These are phyloP conservation scores for Volvox africanus DNA, from an alignment of 139 green algal genomes.

Conservation along the genomic window DNA sequence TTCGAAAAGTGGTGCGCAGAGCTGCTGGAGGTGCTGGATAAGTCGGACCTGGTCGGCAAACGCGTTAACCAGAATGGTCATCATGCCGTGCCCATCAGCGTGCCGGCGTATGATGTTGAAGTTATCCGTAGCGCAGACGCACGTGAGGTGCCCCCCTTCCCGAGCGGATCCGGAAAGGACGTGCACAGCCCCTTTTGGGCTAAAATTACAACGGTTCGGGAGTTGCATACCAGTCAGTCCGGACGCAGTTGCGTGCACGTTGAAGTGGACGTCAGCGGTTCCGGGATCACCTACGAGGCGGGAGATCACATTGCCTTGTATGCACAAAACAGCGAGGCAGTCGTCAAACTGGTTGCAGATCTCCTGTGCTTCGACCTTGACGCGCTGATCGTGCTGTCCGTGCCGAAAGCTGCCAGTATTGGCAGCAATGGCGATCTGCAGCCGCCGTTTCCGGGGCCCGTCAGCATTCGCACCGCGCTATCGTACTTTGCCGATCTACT, in stretches of 20 bases:
- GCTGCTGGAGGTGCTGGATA: conserved; percentile 76
- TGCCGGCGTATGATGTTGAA: conserved; percentile 69
- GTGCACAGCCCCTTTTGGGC: conserved; percentile 72
- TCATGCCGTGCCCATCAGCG: neutral
- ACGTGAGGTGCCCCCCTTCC: conserved; percentile 48
- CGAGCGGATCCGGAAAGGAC: conserved; percentile 50
- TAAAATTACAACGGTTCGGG: conserved; percentile 67
- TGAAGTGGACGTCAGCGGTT: conserved; percentile 84
- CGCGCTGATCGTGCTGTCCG: conserved; percentile 43
- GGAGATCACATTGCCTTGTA: conserved; percentile 95
- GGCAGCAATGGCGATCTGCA: conserved; percentile 45
- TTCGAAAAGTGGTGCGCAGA: conserved; percentile 90
- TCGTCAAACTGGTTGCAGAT: conserved; percentile 78
- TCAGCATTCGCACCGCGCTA: conserved; percentile 80
- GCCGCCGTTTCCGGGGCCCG: conserved; percentile 74
- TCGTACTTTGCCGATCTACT: conserved; percentile 87
- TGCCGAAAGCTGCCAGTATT: neutral
- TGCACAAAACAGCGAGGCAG: conserved; percentile 78
- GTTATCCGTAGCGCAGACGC: conserved; percentile 45
- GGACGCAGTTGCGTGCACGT: conserved; percentile 94
- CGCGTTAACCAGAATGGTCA: conserved; percentile 31
- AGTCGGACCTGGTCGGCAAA: conserved; percentile 61
- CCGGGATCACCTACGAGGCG: conserved; percentile 65
- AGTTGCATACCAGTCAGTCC: conserved; percentile 87
- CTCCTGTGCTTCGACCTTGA: conserved; percentile 74